Percentiles rank a stretch among this genome's conserved stretches.
phyloP scores from a whole-genome alignment of 208 protist genomes.

The Entamoeba dispar region DNA sequence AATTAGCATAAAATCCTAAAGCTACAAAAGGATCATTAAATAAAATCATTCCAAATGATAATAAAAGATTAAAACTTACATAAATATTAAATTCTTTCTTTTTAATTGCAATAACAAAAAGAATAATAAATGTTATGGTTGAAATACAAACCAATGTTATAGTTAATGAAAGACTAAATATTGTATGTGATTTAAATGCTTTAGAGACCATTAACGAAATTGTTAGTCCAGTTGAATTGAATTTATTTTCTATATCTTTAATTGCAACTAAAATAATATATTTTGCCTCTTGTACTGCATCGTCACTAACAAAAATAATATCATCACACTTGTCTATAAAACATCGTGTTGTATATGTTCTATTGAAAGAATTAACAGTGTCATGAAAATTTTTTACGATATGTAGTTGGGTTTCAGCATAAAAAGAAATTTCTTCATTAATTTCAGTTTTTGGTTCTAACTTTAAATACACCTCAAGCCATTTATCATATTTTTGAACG shows the following conservation, averaged over 20 bases:
- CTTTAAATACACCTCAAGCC: not conserved
- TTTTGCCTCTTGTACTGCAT: not conserved
- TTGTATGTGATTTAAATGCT: not conserved
- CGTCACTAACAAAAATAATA: not conserved
- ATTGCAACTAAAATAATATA: not conserved
- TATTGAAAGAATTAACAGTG: not conserved
- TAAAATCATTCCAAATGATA: not conserved
- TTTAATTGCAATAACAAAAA: not conserved
- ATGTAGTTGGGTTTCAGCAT: not conserved
- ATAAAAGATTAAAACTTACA: not conserved
- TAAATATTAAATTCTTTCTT: not conserved
- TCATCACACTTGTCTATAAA: not conserved
- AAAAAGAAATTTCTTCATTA: not conserved
- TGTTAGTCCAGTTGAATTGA: not conserved
- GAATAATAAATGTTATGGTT: not conserved
- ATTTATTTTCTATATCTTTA: not conserved
- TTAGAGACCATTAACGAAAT: not conserved
- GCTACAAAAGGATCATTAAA: not conserved
- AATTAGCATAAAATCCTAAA: not conserved
- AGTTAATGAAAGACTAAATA: not conserved
- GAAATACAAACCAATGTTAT: not conserved
- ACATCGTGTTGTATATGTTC: not conserved
- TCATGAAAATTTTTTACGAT: not conserved
- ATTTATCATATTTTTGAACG: not conserved
- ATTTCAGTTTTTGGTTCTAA: not conserved